Evolutionary conservation across 306 rosid genomes (phyloP), one percentile per base, ranked within the genome.

Genomic region (Myrica gale): DNA sequence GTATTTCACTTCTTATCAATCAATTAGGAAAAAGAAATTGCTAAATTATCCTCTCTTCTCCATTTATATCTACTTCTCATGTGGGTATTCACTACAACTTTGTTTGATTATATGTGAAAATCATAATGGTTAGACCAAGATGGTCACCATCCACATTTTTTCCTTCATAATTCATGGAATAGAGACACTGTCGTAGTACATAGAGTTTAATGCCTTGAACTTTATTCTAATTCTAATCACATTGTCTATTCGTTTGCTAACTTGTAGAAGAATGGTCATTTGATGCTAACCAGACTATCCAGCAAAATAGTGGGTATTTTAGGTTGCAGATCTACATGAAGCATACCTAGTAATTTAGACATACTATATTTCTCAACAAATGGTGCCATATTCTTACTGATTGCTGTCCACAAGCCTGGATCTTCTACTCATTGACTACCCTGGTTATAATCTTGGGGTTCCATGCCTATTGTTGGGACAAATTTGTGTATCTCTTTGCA

Each of bases 341-440:
- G 41, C 41, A 58, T 23, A 23, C 37, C 65, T 58, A 4, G 26
- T 58, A 23, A 23, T 58, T 23, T 58, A 58, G 65, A 21, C 37
- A 58, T 11, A 37, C 21, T 23, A 58, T 7, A 23, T 58, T 21
- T 58, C 65, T 58, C 65, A 58, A 58, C 11, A 23, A 20, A 58
- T 1, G 39, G 26, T 20, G 41, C 16, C 7, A 12, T 26, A 23
- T 58, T 9, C 41, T 58, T 58, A 58, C 65, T 58, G 21, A 23
- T 58, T 58, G 41, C 5, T 5, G 8, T 58, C 65, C 65, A 21
- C 19, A 54, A 58, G 41, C 41, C 41, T 10, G 65, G 26, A 58
- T 58, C 65, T 11, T 16, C 39, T 58, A 21, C 65, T 58, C 65
- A 23, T 23, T 58, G 65, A 58, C 37, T 58, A 58, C 65, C 65